Evolutionary conservation across 2,329 filamentous ascomycete genomes (phyloP).

Genomic region (Iodosphaeria phyllophila): DNA sequence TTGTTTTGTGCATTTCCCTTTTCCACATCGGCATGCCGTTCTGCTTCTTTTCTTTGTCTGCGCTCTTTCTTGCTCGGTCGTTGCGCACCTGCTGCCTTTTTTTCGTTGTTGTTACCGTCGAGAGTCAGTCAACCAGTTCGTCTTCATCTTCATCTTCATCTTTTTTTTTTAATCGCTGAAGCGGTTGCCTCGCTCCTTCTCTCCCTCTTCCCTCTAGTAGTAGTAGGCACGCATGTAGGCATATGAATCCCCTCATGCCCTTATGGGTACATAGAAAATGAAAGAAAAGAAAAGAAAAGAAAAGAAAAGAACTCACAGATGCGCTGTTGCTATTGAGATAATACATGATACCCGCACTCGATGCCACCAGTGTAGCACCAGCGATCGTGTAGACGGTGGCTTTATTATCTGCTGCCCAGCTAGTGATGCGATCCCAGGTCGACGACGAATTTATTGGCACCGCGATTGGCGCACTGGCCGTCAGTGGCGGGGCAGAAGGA

Average conservation of each 20-base stretch:
- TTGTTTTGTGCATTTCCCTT: too few relatives aligned
- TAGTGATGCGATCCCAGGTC: constrained; percentile 76
- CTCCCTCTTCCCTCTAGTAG: too few relatives aligned
- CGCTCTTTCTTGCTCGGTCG: constrained; percentile 78
- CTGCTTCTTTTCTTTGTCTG: constrained; percentile 69
- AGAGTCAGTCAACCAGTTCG: constrained; percentile 1
- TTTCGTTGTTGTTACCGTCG: constrained; percentile 2
- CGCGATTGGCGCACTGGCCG: constrained; percentile 22
- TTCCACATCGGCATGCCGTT: constrained; percentile 33
- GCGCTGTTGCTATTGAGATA: constrained; percentile 58
- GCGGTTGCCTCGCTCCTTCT: too few relatives aligned
- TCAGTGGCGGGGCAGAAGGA: constrained; percentile 23
- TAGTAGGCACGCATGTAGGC: too few relatives aligned
- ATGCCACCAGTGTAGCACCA: constrained; percentile 80
- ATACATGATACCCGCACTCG: constrained; percentile 81
- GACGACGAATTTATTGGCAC: constrained; percentile 39
- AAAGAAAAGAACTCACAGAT: constrained; percentile 23
- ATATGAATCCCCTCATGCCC: too few relatives aligned
- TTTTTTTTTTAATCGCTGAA: neutral
- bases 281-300: constrained; percentile 1
- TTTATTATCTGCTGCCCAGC: constrained; percentile 92
- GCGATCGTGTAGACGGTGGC: constrained; percentile 90
- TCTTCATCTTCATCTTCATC: constrained; percentile 1
- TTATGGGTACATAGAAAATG: too few relatives aligned
- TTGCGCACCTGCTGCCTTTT: constrained; percentile 26